Evolutionary conservation across 176 grass and related monocot species (phyloP).

Genomic region (Coix lacrymajobi): DNA sequence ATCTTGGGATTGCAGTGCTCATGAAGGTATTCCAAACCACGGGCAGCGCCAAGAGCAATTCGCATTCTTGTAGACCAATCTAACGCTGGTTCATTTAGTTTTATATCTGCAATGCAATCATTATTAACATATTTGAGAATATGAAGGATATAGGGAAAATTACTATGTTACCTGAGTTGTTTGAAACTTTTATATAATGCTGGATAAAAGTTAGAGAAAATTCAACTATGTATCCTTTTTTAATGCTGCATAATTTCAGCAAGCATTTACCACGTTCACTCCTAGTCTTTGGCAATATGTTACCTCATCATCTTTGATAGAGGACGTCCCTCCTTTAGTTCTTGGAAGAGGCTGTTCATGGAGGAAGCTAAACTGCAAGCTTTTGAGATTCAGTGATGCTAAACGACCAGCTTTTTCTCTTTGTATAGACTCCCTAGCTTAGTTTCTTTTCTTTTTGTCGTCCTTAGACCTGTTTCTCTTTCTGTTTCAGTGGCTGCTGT

Average conservation of each 20-base stretch:
- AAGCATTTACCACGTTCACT: not conserved
- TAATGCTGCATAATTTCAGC: not conserved
- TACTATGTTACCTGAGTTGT: not conserved
- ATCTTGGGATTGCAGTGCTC: conserved; percentile 91
- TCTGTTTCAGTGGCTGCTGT: no score
- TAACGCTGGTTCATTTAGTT: conserved; percentile 48
- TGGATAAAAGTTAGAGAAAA: conserved; percentile 4
- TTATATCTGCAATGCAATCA: conserved; percentile 44
- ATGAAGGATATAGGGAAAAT: not conserved
- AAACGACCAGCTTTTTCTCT: no score
- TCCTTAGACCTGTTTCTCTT: no score
- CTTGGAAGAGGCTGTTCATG: no score
- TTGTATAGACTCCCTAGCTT: no score
- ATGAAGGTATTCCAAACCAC: conserved; percentile 84
- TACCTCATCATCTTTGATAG: not conserved
- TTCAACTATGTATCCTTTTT: not conserved
- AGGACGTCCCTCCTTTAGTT: no score
- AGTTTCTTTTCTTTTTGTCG: no score
- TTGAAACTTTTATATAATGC: not conserved
- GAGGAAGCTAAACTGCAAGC: no score
- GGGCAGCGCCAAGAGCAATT: conserved; percentile 66
- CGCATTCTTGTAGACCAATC: conserved; percentile 62
- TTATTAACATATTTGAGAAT: not conserved
- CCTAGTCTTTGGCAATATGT: conserved; percentile 2
- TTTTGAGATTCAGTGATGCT: no score